Evolutionary conservation across 768 basidiomycete genomes (phyloP).

Genomic region (Calocera cornea): DNA sequence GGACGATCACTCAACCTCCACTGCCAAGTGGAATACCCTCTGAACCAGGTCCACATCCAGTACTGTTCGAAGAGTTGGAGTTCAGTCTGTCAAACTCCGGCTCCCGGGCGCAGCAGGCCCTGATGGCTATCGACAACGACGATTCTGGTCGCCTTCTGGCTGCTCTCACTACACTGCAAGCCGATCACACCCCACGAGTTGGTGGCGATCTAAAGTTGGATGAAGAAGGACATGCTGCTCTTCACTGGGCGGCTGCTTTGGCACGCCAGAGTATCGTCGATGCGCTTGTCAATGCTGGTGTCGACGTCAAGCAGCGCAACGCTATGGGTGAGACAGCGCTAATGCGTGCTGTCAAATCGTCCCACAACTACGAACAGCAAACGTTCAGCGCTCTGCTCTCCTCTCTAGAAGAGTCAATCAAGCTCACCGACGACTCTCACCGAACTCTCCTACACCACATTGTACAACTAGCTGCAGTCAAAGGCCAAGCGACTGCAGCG

Average conservation of each 20-base stretch:
- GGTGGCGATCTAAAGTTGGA: slow-evolving; percentile 83
- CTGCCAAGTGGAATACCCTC: not conserved
- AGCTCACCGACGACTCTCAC: slow-evolving; percentile 74
- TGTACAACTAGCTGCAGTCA: slow-evolving; percentile 78
- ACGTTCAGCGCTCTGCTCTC: slow-evolving; percentile 54
- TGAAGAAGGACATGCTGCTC: slow-evolving; percentile 84
- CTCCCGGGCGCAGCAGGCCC: not conserved
- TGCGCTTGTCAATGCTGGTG: slow-evolving; percentile 59
- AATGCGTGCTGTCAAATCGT: slow-evolving; percentile 80
- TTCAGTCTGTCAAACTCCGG: not conserved
- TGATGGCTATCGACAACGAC: not conserved
- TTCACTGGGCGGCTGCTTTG: slow-evolving; percentile 85
- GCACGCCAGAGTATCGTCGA: slow-evolving; percentile 54
- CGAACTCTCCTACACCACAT: slow-evolving; percentile 87
- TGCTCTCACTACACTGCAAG: not conserved
- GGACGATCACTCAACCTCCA: not conserved
- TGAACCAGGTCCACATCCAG: not conserved
- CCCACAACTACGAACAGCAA: slow-evolving; percentile 68
- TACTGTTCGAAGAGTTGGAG: not conserved
- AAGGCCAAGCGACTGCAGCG: slow-evolving; percentile 69
- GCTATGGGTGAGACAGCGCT: slow-evolving; percentile 88
- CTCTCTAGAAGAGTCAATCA: slow-evolving; percentile 56
- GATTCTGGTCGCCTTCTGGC: not conserved
- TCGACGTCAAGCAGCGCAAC: slow-evolving; percentile 85
- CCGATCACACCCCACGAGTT: slow-evolving; percentile 7